phyloP scores from a whole-genome alignment of 176 grass and related monocot species.

The Triticum dicoccoides region DNA sequence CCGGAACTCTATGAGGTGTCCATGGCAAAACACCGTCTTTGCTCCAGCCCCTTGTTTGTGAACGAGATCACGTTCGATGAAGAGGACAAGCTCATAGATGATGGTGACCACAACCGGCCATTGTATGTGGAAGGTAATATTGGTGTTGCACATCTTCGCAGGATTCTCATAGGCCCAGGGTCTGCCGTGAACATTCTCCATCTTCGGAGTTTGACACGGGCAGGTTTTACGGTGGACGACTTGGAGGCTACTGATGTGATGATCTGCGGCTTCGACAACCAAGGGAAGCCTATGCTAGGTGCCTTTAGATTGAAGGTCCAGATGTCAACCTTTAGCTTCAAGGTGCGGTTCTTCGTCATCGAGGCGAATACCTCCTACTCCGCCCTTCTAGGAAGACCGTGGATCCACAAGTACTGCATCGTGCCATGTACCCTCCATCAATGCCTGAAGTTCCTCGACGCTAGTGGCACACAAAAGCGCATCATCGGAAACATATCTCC shows the following conservation, averaged over 20 bases:
- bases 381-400: too few species aligned
- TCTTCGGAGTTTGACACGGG: background rate
- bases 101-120: background rate
- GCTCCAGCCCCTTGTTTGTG: accelerated
- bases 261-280: background rate
- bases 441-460: too few species aligned
- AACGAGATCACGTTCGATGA: background rate
- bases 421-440: too few species aligned
- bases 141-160: too few species aligned
- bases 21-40: background rate
- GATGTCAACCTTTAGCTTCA: background rate
- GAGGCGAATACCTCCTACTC: too few species aligned
- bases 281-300: background rate
- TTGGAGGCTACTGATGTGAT: background rate
- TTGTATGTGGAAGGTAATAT: background rate
- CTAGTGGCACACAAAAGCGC: too few species aligned
- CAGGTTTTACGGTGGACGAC: background rate
- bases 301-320: background rate
- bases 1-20: too few species aligned
- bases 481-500: too few species aligned
- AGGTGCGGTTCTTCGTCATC: too few species aligned
- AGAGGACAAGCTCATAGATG: background rate
- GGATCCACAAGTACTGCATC: too few species aligned
- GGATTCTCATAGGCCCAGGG: too few species aligned
- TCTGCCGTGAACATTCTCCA: background rate